Evolutionary conservation across 1,139 yeast genomes (phyloP), one percentile per base, ranked within the genome.

Genomic region (Spathaspora sp.): DNA sequence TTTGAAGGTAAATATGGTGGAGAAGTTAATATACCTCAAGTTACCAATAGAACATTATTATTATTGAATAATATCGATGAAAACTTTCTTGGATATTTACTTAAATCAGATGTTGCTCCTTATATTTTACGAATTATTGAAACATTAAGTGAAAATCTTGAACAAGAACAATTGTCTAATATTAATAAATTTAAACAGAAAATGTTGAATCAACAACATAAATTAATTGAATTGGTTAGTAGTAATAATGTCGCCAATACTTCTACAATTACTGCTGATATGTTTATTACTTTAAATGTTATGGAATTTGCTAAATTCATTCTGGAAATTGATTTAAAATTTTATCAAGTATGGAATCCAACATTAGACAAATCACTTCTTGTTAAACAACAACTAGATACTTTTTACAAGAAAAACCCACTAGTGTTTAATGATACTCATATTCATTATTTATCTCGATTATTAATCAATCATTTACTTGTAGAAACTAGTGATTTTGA

Each of bases 381-480:
- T 44, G 57, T 74, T 26, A 43, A 45, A 20, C 37, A 39, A 27
- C 43, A 41, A 24, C 48, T 58, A 1, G 48, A 56, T n/a, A 45
- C 48, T 15, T 68, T 72, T 48, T 72, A 72, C 59, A 72, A 71
- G 52, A 72, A 70, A 52, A 75, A 73, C 49, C 76, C 78, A 1
- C 62, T 74, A 43, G 75, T 89, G 10, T 90, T 89, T 69, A 81
- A 87, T 43, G 72, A 74, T 20, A 63, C 68, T 24, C 86, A 86
- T 55, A 75, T 87, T 36, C 97, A 91, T 61, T 89, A 86, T 61
- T 66, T 91, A 50, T 87, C 95, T 5, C 70, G 89, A 49, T 64
- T 89, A 39, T 68, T 90, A 43, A 69, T 84, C n/a, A 78, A 79
- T 51, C 97, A 90, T 60, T 56, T 91, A 34, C 84, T 90, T 57